Percentiles rank a stretch among this genome's conserved stretches.
Evolutionary conservation across 2,329 filamentous ascomycete genomes (phyloP).

Genomic region (Aquanectria penicillioides): DNA sequence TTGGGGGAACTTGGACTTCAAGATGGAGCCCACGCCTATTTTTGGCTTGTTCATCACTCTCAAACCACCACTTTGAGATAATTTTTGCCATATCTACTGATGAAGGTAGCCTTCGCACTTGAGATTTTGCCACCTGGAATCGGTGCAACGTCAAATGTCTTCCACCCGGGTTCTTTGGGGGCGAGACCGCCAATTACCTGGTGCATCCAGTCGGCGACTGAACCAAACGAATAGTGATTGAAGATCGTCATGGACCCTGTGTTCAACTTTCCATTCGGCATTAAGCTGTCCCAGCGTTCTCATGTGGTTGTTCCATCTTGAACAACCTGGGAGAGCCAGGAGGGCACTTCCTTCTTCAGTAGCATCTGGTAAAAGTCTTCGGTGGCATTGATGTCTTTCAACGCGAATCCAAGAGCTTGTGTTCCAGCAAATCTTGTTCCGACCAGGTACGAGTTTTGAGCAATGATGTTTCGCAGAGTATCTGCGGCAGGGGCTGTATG

Average conservation of each 20-base stretch:
- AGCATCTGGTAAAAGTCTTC: constrained; percentile 59
- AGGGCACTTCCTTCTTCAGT: constrained; percentile 54
- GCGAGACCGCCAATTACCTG: constrained; percentile 53
- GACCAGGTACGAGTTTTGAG: constrained; percentile 48
- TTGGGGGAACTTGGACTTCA: background rate
- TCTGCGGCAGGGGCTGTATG: constrained; percentile 37
- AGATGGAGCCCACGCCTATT: background rate
- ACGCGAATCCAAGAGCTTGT: background rate
- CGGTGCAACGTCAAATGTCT: constrained; percentile 47
- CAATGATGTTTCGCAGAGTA: constrained; percentile 43
- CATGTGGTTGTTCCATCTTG: constrained; percentile 60
- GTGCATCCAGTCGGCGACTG: constrained; percentile 59
- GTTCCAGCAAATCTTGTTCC: constrained; percentile 50
- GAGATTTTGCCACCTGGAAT: constrained; percentile 43
- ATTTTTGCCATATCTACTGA: constrained; percentile 19
- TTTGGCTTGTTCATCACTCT: background rate
- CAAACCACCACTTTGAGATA: constrained; percentile 12
- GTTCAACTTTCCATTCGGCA: constrained; percentile 56
- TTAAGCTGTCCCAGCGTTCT: constrained; percentile 62
- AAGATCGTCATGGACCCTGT: constrained; percentile 60
- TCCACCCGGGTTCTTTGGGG: constrained; percentile 53
- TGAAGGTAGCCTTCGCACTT: constrained; percentile 9
- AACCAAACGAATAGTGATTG: constrained; percentile 62
- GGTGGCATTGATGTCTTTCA: constrained; percentile 35
- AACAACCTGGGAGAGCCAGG: constrained; percentile 59